Conservation (phyloP, 352 stramenopile genomes). For the Phytopythium chamaehyphon region DNA sequence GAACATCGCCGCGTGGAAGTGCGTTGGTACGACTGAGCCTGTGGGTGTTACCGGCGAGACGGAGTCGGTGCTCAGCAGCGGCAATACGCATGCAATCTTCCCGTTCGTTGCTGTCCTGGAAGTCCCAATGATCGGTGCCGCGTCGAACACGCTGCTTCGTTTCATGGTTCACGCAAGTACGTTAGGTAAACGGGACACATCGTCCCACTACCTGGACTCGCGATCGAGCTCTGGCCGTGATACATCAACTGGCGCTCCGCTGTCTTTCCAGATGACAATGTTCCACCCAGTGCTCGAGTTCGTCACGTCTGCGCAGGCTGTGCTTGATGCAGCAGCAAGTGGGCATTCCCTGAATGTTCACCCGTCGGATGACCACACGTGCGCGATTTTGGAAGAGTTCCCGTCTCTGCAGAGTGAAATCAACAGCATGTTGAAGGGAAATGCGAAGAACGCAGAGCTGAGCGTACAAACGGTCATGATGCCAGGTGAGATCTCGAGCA, state of each 20-base stretch:
- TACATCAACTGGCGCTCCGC: conserved; percentile 27
- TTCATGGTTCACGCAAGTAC: conserved; percentile 85
- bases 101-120: conserved; percentile 85
- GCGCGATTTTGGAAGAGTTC: conserved; percentile 68
- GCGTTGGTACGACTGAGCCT: conserved; percentile 75
- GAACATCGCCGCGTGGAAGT: conserved; percentile 71
- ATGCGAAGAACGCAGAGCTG: conserved; percentile 76
- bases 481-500: conserved; percentile 64
- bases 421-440: conserved; percentile 59
- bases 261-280: conserved; percentile 87
- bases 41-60: conserved; percentile 64
- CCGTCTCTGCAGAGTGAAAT: conserved; percentile 63
- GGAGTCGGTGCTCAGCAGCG: conserved; percentile 56
- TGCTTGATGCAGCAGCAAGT: conserved; percentile 76
- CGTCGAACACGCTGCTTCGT: conserved; percentile 79
- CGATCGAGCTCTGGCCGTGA: conserved; percentile 39
- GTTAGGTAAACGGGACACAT: conserved; percentile 58
- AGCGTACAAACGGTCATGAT: conserved; percentile 88
- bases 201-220: conserved; percentile 34
- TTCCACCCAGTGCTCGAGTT: conserved; percentile 85
- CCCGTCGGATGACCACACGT: conserved; percentile 75
- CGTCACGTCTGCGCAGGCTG: conserved; percentile 79
- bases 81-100: conserved; percentile 58
- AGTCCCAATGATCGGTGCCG: conserved; percentile 72
- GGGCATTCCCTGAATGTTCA: conserved; percentile 74